Evolutionary conservation across 805 yeast genomes (phyloP).

Genomic region (Metschnikowia reukaufii): DNA sequence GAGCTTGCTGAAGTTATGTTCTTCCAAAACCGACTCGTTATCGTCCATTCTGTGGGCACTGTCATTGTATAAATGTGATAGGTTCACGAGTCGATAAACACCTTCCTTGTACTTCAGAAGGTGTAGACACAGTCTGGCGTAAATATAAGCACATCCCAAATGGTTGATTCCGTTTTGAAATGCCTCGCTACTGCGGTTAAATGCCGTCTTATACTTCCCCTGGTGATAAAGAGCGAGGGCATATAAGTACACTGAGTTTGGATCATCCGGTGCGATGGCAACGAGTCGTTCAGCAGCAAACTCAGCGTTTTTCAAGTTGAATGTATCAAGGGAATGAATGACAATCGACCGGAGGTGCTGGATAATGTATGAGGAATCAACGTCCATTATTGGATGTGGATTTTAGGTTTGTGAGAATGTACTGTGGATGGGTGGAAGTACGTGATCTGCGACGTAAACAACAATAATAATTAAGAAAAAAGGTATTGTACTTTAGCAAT

Average conservation of each 20-base stretch:
- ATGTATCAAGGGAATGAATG: slow-evolving; percentile 72
- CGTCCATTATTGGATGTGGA: slow-evolving; percentile 11
- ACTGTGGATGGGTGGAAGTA: background rate
- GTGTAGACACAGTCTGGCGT: slow-evolving; percentile 63
- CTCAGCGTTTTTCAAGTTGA: slow-evolving; percentile 71
- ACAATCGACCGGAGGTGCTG: slow-evolving; percentile 56
- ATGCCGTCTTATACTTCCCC: slow-evolving; percentile 62
- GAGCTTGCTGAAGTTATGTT: slow-evolving; percentile 3
- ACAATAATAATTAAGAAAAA: background rate
- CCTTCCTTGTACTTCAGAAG: slow-evolving; percentile 63
- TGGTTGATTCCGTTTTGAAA: slow-evolving; percentile 48
- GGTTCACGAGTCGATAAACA: slow-evolving; percentile 41
- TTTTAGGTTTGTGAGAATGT: background rate
- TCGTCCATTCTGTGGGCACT: slow-evolving; percentile 5
- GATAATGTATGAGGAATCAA: slow-evolving; percentile 24
- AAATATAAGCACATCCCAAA: slow-evolving; percentile 74
- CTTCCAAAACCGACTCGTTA: slow-evolving; percentile 5
- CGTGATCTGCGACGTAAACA: background rate
- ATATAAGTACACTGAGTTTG: slow-evolving; percentile 66
- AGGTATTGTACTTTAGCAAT: background rate
- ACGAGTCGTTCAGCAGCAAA: slow-evolving; percentile 81
- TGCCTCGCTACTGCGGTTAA: slow-evolving; percentile 34
- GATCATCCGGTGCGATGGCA: slow-evolving; percentile 56
- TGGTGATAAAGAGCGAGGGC: slow-evolving; percentile 64
- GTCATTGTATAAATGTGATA: slow-evolving; percentile 33